Percentiles rank a stretch among this genome's conserved stretches.
Evolutionary conservation across 345 rosid genomes (phyloP).

Genomic region (Salix viminalis): DNA sequence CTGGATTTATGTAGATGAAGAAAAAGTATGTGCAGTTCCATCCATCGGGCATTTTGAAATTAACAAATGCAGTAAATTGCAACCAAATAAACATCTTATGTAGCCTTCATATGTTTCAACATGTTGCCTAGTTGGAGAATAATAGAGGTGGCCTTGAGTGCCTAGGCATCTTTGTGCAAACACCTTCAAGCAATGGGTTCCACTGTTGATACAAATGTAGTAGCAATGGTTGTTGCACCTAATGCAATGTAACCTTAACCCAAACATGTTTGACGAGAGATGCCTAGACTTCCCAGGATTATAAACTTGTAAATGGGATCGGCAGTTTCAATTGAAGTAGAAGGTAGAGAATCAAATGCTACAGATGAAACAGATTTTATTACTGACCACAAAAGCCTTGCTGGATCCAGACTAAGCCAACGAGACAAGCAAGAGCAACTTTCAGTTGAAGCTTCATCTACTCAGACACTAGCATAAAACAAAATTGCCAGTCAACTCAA

Average conservation of each 20-base stretch:
- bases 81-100: background rate
- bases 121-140: background rate
- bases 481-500: conserved; percentile 13
- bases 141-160: background rate
- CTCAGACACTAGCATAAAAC: conserved; percentile 27
- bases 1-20: background rate
- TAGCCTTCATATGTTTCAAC: background rate
- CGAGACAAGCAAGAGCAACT: conserved; percentile 38
- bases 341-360: background rate
- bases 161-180: conserved; percentile 3
- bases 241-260: background rate
- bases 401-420: conserved; percentile 47
- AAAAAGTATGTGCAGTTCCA: background rate
- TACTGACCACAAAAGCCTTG: conserved; percentile 68
- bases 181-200: background rate
- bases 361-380: conserved; percentile 8
- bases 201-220: background rate
- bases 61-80: background rate
- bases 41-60: background rate
- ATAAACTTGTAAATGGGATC: background rate
- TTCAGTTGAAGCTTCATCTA: conserved; percentile 55
- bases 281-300: background rate
- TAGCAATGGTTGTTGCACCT: background rate
- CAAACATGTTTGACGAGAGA: background rate
- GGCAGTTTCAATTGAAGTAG: background rate